Evolutionary conservation across 2,329 filamentous ascomycete species (phyloP).

Genomic region (Trichophyton rubrum): DNA sequence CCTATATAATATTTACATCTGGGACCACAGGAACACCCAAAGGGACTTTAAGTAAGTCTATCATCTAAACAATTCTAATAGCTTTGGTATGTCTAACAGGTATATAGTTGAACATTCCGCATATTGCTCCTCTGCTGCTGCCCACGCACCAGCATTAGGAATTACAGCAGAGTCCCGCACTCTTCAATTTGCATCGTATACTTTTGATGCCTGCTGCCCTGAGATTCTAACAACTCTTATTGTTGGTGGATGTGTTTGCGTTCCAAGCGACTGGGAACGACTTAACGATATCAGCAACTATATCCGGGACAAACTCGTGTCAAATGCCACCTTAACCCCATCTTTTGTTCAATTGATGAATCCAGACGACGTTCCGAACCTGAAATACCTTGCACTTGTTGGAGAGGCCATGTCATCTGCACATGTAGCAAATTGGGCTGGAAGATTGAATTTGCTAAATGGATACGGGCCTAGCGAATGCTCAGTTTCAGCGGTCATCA

Average conservation of each 20-base stretch:
- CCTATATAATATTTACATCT: conserved; percentile 45
- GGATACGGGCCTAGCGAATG: conserved; percentile 32
- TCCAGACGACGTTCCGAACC: conserved; percentile 26
- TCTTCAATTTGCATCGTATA: conserved; percentile 41
- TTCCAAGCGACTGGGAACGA: conserved; percentile 42
- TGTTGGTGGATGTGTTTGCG: conserved; percentile 45
- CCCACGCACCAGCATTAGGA: conserved; percentile 38
- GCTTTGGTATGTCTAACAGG: neutral
- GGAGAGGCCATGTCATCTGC: conserved; percentile 16
- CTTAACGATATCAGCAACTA: conserved; percentile 36
- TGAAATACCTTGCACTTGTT: conserved; percentile 23
- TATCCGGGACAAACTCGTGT: conserved; percentile 37
- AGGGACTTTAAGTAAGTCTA: conserved; percentile 46
- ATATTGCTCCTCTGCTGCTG: conserved; percentile 43
- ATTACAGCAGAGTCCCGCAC: conserved; percentile 39
- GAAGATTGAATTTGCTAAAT: conserved; percentile 25
- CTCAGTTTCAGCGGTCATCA: conserved; percentile 22
- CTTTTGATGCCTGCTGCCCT: conserved; percentile 37
- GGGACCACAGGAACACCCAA: conserved; percentile 41
- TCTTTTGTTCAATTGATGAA: conserved; percentile 36
- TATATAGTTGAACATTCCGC: conserved; percentile 37
- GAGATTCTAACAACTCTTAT: conserved; percentile 41
- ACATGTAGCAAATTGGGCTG: conserved; percentile 25
- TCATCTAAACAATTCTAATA: neutral
- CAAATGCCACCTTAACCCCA: conserved; percentile 44